Conservation (phyloP, 305 asterid genomes). For the Fraxinus paxiana region DNA sequence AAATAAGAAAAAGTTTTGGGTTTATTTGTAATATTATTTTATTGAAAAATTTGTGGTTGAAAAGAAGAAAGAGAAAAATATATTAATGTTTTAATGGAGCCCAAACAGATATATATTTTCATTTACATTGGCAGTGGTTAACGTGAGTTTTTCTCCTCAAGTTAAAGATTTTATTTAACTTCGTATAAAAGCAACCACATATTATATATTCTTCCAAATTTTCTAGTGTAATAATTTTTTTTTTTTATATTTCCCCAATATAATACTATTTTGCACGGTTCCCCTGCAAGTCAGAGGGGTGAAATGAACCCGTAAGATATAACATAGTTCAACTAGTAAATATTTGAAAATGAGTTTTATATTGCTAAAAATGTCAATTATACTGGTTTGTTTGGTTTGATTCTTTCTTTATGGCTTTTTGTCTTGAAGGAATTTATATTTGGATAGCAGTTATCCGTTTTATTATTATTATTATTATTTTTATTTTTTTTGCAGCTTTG, state of each 20-base stretch:
- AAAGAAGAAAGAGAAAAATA: no score
- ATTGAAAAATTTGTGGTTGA: no score
- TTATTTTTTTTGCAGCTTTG: conserved; percentile 59
- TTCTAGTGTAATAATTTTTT: not conserved
- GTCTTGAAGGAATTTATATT: not conserved
- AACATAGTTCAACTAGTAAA: not conserved
- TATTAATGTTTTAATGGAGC: not conserved
- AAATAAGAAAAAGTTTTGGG: no score
- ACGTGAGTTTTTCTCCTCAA: not conserved
- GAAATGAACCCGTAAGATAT: not conserved
- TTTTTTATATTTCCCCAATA: not conserved
- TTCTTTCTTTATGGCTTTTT: not conserved
- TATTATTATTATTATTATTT: not conserved
- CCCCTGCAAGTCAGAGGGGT: not conserved
- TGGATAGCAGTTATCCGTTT: conserved; percentile 15
- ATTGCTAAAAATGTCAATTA: not conserved
- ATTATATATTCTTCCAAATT: not conserved
- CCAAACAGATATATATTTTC: not conserved
- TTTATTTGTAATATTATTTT: no score
- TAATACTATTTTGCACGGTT: not conserved
- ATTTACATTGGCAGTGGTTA: not conserved
- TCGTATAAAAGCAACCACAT: not conserved
- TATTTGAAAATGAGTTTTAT: not conserved
- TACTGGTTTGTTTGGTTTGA: not conserved
- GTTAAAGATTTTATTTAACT: not conserved